phyloP scores from a whole-genome alignment of 768 basidiomycete genomes.

The Psilocybe cyanescens region DNA sequence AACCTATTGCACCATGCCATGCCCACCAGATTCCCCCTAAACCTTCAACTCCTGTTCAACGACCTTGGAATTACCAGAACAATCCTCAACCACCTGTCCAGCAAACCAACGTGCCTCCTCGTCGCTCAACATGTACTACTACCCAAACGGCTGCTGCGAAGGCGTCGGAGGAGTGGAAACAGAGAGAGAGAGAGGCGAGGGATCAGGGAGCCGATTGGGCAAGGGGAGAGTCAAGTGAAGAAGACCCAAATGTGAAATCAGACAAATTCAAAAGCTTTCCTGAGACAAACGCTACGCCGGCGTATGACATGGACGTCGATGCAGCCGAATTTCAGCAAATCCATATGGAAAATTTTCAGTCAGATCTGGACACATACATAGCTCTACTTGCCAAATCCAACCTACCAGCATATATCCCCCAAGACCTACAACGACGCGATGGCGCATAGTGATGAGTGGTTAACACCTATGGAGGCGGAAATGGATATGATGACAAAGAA shows the following conservation, averaged over 20 bases:
- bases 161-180: neutral
- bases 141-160: neutral
- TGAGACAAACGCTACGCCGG: neutral
- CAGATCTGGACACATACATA: neutral
- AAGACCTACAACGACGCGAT: neutral
- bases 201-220: neutral
- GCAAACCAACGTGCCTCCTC: no score
- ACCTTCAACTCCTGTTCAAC: no score
- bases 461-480: constrained; percentile 6
- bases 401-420: neutral
- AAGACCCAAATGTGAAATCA: neutral
- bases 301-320: neutral
- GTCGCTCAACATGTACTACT: neutral
- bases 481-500: neutral
- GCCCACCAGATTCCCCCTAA: neutral
- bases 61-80: no score
- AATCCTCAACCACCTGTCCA: no score
- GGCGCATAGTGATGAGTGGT: neutral
- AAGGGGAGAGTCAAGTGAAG: neutral
- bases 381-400: neutral
- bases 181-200: no score
- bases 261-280: no score
- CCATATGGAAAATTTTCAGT: neutral
- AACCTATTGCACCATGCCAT: neutral
- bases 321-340: neutral